Percentiles rank a stretch among this genome's conserved stretches.
Evolutionary conservation across 2,329 filamentous ascomycete species (phyloP).

Genomic region (Clonostachys solani): DNA sequence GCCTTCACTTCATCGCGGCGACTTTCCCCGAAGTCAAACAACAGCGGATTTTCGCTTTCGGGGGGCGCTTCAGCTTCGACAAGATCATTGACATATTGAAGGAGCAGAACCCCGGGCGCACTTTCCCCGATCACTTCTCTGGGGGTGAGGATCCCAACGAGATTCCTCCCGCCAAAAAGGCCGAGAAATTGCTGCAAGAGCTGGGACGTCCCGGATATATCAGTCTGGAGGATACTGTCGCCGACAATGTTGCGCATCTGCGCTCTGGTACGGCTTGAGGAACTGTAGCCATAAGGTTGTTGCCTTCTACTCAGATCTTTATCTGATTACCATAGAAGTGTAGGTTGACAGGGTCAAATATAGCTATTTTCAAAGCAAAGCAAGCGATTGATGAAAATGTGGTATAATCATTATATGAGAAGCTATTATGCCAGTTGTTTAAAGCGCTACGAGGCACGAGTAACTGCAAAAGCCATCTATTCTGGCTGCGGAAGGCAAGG

Average conservation of each 20-base stretch:
- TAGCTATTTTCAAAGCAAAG: too few species aligned
- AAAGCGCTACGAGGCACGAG: too few species aligned
- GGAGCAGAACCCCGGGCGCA: slow-evolving; percentile 9
- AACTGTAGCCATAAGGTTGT: too few species aligned
- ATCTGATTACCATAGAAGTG: too few species aligned
- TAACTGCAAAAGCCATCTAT: too few species aligned
- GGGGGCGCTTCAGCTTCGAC: slow-evolving; percentile 39
- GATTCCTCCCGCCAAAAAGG: slow-evolving; percentile 5
- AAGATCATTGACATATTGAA: slow-evolving; percentile 23
- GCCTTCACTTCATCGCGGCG: slow-evolving; percentile 47
- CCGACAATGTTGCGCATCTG: background rate
- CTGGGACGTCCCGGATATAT: slow-evolving; percentile 9
- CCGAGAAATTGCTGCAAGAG: slow-evolving; percentile 10
- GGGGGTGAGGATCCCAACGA: slow-evolving; percentile 5
- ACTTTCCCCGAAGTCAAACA: slow-evolving; percentile 35
- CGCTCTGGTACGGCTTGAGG: too few species aligned
- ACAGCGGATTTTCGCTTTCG: slow-evolving; percentile 51
- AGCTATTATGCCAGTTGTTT: too few species aligned
- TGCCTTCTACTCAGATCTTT: too few species aligned
- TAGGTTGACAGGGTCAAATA: too few species aligned
- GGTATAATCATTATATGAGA: too few species aligned
- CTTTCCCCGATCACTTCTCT: slow-evolving; percentile 14
- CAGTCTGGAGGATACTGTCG: slow-evolving; percentile 3
- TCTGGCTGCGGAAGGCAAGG: too few species aligned
- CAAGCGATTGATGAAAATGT: too few species aligned